phyloP scores from a whole-genome alignment of 176 grass and related monocot genomes.

The Puccinellia tenuiflora region DNA sequence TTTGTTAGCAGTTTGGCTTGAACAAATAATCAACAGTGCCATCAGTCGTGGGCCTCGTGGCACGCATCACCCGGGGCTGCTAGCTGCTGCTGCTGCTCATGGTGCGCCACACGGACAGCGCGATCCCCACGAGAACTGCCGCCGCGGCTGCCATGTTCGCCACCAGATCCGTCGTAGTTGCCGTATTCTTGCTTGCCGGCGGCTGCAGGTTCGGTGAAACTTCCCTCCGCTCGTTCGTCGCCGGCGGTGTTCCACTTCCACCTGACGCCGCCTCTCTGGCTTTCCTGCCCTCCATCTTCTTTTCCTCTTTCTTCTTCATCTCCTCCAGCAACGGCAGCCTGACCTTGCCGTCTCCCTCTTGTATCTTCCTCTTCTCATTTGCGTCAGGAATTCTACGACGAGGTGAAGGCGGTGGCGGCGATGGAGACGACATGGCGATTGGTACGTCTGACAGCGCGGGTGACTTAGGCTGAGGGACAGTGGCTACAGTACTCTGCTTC shows the following conservation, averaged over 20 bases:
- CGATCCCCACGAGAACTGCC: slow-evolving; percentile 29
- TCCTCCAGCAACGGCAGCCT: background rate
- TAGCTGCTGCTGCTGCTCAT: slow-evolving; percentile 7
- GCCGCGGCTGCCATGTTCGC: slow-evolving; percentile 25
- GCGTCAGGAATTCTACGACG: background rate
- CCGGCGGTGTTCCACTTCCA: background rate
- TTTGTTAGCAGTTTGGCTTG: background rate
- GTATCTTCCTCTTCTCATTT: background rate
- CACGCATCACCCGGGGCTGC: background rate
- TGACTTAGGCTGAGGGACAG: background rate
- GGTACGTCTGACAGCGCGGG: background rate
- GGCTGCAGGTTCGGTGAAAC: too few relatives aligned
- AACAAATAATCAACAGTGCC: background rate
- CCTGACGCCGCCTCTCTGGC: background rate
- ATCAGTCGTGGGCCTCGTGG: too few relatives aligned
- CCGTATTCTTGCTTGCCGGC: too few relatives aligned
- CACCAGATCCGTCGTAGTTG: background rate
- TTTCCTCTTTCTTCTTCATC: background rate
- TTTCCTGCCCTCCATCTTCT: background rate
- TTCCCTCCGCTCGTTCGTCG: background rate
- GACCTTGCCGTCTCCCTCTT: background rate
- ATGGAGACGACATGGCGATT: background rate
- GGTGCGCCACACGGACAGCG: slow-evolving; percentile 8
- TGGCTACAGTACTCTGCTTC: background rate
- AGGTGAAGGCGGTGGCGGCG: background rate